Base-by-base conservation (phyloP, 352 stramenopile species). In the Vaucheria bursata region DNA sequence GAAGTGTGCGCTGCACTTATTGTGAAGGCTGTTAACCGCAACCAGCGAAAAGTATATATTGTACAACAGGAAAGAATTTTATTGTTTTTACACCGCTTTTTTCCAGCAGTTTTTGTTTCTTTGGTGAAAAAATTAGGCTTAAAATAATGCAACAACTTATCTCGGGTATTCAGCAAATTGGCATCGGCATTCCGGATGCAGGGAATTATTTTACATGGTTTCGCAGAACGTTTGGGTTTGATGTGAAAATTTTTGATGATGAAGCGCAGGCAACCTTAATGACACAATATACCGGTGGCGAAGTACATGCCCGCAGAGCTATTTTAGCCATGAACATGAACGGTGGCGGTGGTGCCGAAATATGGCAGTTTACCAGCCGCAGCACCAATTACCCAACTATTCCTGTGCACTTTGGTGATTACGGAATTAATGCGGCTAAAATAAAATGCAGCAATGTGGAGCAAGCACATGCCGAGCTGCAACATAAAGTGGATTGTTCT, bases 91-190 rank as follows among this genome's bases (percentile, higher is more conserved):
- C 45, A 59, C 45, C 45, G 45, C 45, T 59, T 59, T 59, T 59
- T 59, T 59, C 45, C 45, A 59, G 45, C 45, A 59, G 45, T 59
- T 59, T 59, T 59, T 59, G 45, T 59, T 59, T 59, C 45, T 59
- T 59, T 59, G 45, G 45, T 59, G 45, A 59, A 59, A 59, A 59
- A 59, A 59, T 59, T 59, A 59, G 45, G 45, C 45, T 59, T 59
- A 59, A 59, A 59, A 59, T 59, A 59, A 59, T 59, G 45, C 45
- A 59, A 59, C 45, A 59, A 59, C 45, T 59, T 59, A 59, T 59
- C 45, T 59, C 45, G 45, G 45, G 45, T 59, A 59, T 59, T 59
- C 45, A 59, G 45, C 45, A 59, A 59, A 59, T 59, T 59, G 45
- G 45, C 45, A 59, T 59, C 45, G 45, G 45, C 45, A 59, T 59